These are phyloP conservation scores for Microcyclospora pomicola DNA, from an alignment of 2,329 filamentous ascomycete species.

Conservation along the genomic window DNA sequence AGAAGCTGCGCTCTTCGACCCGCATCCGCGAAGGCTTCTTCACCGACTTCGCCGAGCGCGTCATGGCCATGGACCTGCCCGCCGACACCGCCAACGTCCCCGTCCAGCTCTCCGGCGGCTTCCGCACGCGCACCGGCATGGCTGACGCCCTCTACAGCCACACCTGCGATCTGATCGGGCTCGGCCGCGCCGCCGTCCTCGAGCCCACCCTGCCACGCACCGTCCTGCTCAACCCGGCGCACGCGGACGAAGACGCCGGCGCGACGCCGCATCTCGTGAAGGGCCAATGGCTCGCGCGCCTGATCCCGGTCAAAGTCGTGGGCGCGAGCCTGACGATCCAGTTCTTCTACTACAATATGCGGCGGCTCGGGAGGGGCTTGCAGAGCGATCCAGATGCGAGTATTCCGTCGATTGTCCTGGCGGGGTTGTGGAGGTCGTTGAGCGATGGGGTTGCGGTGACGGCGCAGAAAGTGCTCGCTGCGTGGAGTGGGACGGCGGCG, in stretches of 20 bases:
- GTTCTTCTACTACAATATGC: conserved; percentile 25
- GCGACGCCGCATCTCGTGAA: conserved; percentile 18
- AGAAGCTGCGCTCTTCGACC: conserved; percentile 24
- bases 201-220: conserved; percentile 29
- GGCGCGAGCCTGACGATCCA: conserved; percentile 20
- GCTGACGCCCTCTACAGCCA: conserved; percentile 33
- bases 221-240: conserved; percentile 22
- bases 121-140: conserved; percentile 41
- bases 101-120: conserved; percentile 45
- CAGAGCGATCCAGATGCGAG: conserved; percentile 19
- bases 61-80: conserved; percentile 10
- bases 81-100: conserved; percentile 9
- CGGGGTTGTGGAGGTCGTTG: background rate
- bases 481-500: too few species aligned
- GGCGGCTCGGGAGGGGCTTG: conserved; percentile 18
- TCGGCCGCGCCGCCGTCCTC: conserved; percentile 34
- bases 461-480: too few species aligned
- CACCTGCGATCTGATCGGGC: conserved; percentile 37
- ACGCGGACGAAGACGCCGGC: conserved; percentile 15
- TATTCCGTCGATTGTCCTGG: conserved; percentile 12
- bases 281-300: conserved; percentile 20
- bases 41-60: conserved; percentile 43
- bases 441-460: background rate
- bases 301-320: conserved; percentile 21
- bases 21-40: conserved; percentile 52